Conservation (phyloP, 371 early-diverging fungal species). For the Dichotomocladium elegans region DNA sequence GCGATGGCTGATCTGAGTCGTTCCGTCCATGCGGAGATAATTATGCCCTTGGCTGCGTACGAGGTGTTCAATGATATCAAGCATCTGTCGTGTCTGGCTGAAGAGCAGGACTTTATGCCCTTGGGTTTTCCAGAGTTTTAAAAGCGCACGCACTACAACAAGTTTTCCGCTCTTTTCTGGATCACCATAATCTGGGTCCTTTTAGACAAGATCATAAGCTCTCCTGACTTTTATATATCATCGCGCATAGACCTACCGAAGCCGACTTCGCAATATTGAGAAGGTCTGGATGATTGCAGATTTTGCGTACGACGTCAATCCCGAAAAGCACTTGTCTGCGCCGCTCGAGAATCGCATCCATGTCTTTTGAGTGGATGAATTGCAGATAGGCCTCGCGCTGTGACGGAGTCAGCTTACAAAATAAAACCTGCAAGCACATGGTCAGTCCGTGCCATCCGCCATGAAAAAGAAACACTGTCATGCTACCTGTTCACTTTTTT, state of each 20-base stretch:
- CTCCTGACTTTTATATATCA: neutral
- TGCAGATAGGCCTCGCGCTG: slow-evolving; percentile 79
- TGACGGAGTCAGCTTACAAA: slow-evolving; percentile 81
- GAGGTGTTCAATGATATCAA: slow-evolving; percentile 87
- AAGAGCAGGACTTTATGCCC: slow-evolving; percentile 93
- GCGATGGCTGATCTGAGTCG: slow-evolving; percentile 81
- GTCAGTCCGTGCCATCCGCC: neutral
- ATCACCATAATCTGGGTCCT: slow-evolving; percentile 62
- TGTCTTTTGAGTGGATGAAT: slow-evolving; percentile 70
- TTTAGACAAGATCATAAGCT: too few relatives aligned
- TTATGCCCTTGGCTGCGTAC: slow-evolving; percentile 40
- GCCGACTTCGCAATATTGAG: slow-evolving; percentile 19
- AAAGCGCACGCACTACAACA: slow-evolving; percentile 78
- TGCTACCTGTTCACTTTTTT: slow-evolving; percentile 87
- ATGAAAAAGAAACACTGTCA: neutral
- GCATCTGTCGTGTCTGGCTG: slow-evolving; percentile 95
- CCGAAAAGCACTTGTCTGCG: slow-evolving; percentile 83
- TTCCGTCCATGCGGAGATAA: slow-evolving; percentile 95
- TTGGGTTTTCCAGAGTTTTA: slow-evolving; percentile 83
- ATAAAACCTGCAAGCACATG: slow-evolving; percentile 53
- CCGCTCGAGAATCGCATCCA: slow-evolving; percentile 78
- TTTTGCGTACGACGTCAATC: slow-evolving; percentile 94
- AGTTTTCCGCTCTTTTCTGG: slow-evolving; percentile 82
- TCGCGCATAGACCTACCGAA: slow-evolving; percentile 2
- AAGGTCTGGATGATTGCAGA: slow-evolving; percentile 96